phyloP scores from a whole-genome alignment of 2,329 filamentous ascomycete species.

The Sporothrix inflata region DNA sequence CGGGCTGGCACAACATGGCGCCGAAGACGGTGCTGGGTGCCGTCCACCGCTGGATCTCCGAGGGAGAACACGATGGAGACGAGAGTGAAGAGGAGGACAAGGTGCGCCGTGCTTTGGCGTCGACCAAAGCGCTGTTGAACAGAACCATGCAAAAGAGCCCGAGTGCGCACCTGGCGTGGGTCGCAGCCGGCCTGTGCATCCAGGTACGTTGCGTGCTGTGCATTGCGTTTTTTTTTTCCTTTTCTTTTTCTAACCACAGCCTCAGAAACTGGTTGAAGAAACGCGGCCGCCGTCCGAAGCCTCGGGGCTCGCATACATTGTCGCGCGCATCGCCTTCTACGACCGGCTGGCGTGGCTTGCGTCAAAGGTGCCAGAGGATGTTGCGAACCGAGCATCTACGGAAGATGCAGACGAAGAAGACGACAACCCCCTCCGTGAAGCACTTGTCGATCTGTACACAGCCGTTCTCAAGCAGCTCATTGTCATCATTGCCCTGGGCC shows the following conservation, averaged over 20 bases:
- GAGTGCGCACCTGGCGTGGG: constrained; percentile 25
- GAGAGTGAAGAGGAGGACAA: constrained; percentile 8
- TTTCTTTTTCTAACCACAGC: not conserved
- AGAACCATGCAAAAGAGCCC: constrained; percentile 20
- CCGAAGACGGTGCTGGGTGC: constrained; percentile 11
- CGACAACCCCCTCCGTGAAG: constrained; percentile 2
- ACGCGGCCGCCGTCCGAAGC: not conserved
- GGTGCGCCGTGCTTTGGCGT: not conserved
- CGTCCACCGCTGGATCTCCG: constrained; percentile 9
- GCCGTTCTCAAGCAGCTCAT: constrained; percentile 25
- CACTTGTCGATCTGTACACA: constrained; percentile 15
- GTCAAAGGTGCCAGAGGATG: constrained; percentile 1
- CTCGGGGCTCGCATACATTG: constrained; percentile 26
- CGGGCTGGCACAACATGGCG: constrained; percentile 24
- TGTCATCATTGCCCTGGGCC: constrained; percentile 9
- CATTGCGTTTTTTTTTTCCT: not conserved
- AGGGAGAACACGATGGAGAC: constrained; percentile 15
- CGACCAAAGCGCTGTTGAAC: constrained; percentile 17
- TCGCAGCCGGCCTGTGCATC: constrained; percentile 22
- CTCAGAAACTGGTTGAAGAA: not conserved
- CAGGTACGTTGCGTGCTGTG: constrained; percentile 9
- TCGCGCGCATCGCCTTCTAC: constrained; percentile 20
- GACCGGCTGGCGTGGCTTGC: constrained; percentile 22
- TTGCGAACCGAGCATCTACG: not conserved
- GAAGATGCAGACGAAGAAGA: not conserved